Conservation (phyloP, 805 yeast genomes). For the Saccharomycopsis schoenii region DNA sequence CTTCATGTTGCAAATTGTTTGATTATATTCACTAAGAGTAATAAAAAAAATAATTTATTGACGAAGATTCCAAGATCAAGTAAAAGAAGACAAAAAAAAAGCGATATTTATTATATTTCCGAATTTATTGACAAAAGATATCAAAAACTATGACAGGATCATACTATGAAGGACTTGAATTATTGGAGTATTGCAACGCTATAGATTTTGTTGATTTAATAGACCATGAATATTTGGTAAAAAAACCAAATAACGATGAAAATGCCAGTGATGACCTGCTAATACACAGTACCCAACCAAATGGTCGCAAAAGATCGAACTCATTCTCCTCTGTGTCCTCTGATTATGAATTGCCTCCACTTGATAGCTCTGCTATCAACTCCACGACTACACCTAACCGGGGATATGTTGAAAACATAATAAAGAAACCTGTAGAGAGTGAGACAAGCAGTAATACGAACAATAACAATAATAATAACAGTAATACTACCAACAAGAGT, state of each 20-base stretch:
- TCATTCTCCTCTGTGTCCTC: slow-evolving; percentile 7
- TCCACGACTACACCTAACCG: background rate
- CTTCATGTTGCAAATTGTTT: background rate
- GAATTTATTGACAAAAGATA: background rate
- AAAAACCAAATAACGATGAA: background rate
- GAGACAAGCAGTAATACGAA: background rate
- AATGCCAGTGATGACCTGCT: background rate
- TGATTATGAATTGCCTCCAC: slow-evolving; percentile 4
- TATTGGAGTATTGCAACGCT: slow-evolving; percentile 14
- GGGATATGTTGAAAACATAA: background rate
- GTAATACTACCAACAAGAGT: background rate
- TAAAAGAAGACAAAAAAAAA: background rate
- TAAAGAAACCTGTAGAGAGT: background rate
- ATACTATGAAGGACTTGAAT: slow-evolving; percentile 13
- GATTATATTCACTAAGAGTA: background rate
- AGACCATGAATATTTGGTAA: background rate
- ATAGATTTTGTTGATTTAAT: slow-evolving; percentile 13
- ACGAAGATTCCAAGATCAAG: too few relatives aligned
- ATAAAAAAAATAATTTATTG: background rate
- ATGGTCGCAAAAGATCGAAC: background rate
- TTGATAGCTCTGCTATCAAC: background rate
- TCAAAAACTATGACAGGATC: slow-evolving; percentile 3
- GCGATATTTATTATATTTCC: background rate
- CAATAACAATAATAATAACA: background rate
- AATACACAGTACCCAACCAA: background rate